Conservation (phyloP, 2,329 filamentous ascomycete species). For the Alternaria arborescens region DNA sequence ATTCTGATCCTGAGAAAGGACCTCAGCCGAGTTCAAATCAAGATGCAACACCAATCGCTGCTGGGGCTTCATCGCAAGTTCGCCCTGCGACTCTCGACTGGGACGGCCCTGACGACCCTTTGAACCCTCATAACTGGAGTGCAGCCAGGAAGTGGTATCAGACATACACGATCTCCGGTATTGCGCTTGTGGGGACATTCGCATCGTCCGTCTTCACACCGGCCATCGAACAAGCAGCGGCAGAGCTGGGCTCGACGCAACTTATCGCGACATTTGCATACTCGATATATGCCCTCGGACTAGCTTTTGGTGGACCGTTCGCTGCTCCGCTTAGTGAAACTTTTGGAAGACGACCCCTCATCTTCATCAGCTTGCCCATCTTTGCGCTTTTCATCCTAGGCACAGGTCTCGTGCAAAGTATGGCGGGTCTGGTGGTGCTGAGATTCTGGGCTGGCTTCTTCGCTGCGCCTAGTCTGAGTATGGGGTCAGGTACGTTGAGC, state of each 20-base stretch:
- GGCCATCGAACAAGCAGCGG: constrained; percentile 14
- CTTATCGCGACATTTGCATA: constrained; percentile 32
- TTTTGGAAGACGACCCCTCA: constrained; percentile 73
- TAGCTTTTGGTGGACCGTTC: constrained; percentile 75
- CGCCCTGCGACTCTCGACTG: constrained; percentile 17
- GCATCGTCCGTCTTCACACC: constrained; percentile 22
- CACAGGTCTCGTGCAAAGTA: constrained; percentile 63
- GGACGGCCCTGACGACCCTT: constrained; percentile 18
- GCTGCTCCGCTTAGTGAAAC: constrained; percentile 79
- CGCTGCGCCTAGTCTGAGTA: constrained; percentile 44
- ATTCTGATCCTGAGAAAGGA: background rate
- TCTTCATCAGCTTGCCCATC: constrained; percentile 71
- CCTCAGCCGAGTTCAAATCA: background rate
- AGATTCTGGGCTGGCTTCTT: constrained; percentile 60
- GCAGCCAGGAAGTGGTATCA: constrained; percentile 20
- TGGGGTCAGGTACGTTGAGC: constrained; percentile 51
- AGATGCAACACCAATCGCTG: background rate
- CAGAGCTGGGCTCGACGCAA: constrained; percentile 27
- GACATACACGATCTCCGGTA: constrained; percentile 18
- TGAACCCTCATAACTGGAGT: constrained; percentile 26
- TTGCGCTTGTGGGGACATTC: constrained; percentile 21
- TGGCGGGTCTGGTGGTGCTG: constrained; percentile 74
- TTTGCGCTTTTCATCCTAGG: constrained; percentile 63
- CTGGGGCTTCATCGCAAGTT: constrained; percentile 1
- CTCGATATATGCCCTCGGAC: constrained; percentile 47